These are phyloP conservation scores for Linum usitatissimum DNA, from an alignment of 345 rosid genomes.

Conservation along the genomic window DNA sequence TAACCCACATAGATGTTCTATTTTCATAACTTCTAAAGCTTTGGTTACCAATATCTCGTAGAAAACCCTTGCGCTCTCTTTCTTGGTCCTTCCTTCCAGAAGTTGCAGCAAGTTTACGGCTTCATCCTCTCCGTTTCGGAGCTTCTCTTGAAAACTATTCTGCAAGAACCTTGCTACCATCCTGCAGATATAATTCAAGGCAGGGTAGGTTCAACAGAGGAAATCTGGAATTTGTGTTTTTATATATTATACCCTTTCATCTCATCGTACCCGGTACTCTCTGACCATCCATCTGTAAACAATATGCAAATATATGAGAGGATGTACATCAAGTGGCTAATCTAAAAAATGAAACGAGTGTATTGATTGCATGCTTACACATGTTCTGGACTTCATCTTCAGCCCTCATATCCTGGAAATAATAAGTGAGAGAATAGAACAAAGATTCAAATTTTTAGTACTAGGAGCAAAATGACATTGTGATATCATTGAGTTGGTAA, in stretches of 20 bases:
- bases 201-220: constrained; percentile 3
- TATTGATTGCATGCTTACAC: constrained; percentile 26
- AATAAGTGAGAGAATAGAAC: constrained; percentile 7
- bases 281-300: constrained; percentile 55
- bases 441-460: background rate
- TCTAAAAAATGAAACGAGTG: background rate
- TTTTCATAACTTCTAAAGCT: no score
- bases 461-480: background rate
- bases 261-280: constrained; percentile 36
- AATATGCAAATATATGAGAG: constrained; percentile 13
- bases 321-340: background rate
- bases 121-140: constrained; percentile 34
- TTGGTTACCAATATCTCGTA: constrained; percentile 69
- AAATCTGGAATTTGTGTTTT: no score
- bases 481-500: background rate
- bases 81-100: constrained; percentile 43
- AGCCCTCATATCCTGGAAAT: constrained; percentile 24
- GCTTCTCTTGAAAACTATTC: constrained; percentile 27
- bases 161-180: constrained; percentile 37
- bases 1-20: no score
- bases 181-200: constrained; percentile 27
- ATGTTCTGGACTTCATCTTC: constrained; percentile 22
- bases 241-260: background rate
- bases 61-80: constrained; percentile 60
- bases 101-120: constrained; percentile 37